Base-by-base conservation (phyloP, 805 yeast genomes). In the Alloascoidea hylecoeti region DNA sequence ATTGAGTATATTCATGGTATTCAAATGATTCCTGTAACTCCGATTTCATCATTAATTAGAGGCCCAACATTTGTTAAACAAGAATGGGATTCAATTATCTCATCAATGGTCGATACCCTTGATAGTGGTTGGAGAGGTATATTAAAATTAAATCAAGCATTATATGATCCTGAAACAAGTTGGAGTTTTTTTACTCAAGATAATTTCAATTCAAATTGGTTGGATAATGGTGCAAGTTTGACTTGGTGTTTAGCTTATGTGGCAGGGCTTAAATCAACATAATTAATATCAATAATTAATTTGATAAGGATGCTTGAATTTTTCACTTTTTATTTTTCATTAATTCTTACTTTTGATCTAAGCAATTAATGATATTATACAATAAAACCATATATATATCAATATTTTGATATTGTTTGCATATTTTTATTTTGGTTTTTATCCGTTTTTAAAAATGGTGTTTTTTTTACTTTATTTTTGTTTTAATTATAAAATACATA, bases 1-100 rank as follows among this genome's bases (percentile, higher is more conserved):
- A 53, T 71, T 4, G 81, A 80, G 49, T 80, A 75, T 61, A 75
- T 80, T 36, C 88, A 80, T 48, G 83, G 84, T 55, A 80, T 79
- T 36, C 88, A 80, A 51, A 80, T 81, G 66, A 60, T 80, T 23
- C 92, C 89, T 15, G 65, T 78, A 13, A 76, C 84, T 0, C 76
- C 85, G 2, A 59, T 75, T 5, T 75, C 84, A 3, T 70, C 80
- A 0, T 75, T 66, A 46, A 63, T 78, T 14, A 61, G 86, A 48
- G 53, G 60, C 1, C 64, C 57, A 2, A 44, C 48, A 2, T 75
- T 66, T 55, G 78, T 69, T 2, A 43, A 56, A 38, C 64, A 72
- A 46, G 79, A 78, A 53, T 79, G 89, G 89, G 57, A 64, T 4
- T 62, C 57, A 35, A 63, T 61, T 42, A 50, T 78, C 18, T 52